A percentile compares a stretch with the other conserved stretches of the same genome.
Evolutionary conservation across 345 rosid genomes (phyloP).

Genomic region (Populus nigra): DNA sequence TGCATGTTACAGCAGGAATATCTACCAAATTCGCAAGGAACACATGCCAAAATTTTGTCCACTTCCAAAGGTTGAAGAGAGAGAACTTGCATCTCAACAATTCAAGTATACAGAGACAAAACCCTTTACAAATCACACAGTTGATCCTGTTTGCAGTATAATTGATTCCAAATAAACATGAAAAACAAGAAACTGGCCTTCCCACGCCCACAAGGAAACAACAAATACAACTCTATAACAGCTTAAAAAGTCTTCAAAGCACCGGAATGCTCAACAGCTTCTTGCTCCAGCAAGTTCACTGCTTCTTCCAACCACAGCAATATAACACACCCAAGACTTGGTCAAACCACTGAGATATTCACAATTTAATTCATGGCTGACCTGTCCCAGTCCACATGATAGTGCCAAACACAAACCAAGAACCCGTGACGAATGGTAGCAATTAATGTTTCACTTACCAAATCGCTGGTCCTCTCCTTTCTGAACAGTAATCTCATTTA

Average conservation of each 20-base stretch:
- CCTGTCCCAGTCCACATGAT: not conserved
- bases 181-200: not conserved
- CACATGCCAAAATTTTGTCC: not conserved
- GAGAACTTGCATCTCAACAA: not conserved
- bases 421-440: constrained; percentile 2
- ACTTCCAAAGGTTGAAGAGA: not conserved
- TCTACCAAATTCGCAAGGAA: not conserved
- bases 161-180: not conserved
- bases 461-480: not conserved
- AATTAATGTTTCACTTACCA: constrained; percentile 14
- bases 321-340: not conserved
- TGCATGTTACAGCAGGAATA: not conserved
- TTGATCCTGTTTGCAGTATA: not conserved
- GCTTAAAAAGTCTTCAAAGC: not conserved
- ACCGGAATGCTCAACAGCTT: not conserved
- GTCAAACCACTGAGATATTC: not conserved
- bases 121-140: not conserved
- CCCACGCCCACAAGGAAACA: not conserved
- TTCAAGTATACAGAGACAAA: not conserved
- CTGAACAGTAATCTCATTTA: not conserved
- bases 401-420: not conserved
- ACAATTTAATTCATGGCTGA: not conserved
- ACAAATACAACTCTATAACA: not conserved
- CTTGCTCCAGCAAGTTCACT: not conserved
- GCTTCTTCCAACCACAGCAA: not conserved